phyloP scores from a whole-genome alignment of 73 alveolate species.

The Paramecium primaurelia region DNA sequence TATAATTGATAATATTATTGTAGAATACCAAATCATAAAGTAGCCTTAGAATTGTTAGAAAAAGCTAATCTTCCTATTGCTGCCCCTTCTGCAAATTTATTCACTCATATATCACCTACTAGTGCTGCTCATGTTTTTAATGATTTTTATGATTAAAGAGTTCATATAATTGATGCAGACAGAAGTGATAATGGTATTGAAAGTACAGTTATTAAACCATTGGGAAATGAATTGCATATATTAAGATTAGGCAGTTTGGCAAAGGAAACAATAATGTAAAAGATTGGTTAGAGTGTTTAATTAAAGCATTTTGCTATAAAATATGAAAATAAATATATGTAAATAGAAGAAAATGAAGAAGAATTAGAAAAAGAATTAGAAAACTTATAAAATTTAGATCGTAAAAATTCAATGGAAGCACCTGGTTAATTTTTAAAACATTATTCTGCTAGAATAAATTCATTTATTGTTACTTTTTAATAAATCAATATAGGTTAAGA shows the following conservation, averaged over 20 bases:
- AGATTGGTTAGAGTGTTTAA: slow-evolving; percentile 41
- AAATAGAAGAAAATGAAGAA: slow-evolving; percentile 41
- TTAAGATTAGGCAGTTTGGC: slow-evolving; percentile 91
- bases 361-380: slow-evolving; percentile 30
- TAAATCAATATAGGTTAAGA: neutral
- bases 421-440: slow-evolving; percentile 92
- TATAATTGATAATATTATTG: neutral
- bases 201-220: slow-evolving; percentile 85
- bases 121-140: slow-evolving; percentile 90
- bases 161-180: slow-evolving; percentile 86
- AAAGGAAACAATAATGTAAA: slow-evolving; percentile 55
- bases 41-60: slow-evolving; percentile 77
- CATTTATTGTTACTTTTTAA: slow-evolving; percentile 66
- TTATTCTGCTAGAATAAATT: slow-evolving; percentile 84
- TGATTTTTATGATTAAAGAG: slow-evolving; percentile 86
- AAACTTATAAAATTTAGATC: slow-evolving; percentile 25
- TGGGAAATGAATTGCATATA: slow-evolving; percentile 42
- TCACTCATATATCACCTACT: slow-evolving; percentile 93
- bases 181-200: slow-evolving; percentile 87
- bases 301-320: neutral
- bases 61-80: slow-evolving; percentile 81
- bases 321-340: slow-evolving; percentile 14
- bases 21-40: slow-evolving; percentile 71
- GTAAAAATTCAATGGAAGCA: slow-evolving; percentile 77
- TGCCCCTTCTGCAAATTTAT: slow-evolving; percentile 95